Evolutionary conservation across 129 eudicot genomes (phyloP).

Genomic region (Artemisia argyi): DNA sequence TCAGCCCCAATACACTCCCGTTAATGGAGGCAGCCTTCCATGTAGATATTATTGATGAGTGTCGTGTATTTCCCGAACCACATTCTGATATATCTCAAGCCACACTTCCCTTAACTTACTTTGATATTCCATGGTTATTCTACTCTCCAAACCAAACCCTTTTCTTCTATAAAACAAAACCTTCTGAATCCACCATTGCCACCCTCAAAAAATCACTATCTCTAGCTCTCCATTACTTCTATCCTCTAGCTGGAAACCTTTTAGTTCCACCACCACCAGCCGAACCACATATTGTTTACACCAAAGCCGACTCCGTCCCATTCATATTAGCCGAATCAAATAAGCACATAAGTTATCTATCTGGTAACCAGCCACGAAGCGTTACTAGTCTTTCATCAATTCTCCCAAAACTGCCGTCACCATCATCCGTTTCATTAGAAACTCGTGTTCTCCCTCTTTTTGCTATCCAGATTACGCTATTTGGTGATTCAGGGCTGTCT

Average conservation of each 20-base stretch:
- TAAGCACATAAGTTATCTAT: conserved; percentile 21
- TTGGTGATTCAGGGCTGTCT: conserved; percentile 26
- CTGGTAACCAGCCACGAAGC: conserved; percentile 26
- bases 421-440: conserved; percentile 12
- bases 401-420: conserved; percentile 31
- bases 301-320: conserved; percentile 26
- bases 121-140: conserved; percentile 61
- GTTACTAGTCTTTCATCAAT: conserved; percentile 24
- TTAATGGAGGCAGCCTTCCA: conserved; percentile 20
- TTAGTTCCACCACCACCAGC: conserved; percentile 27
- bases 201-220: conserved; percentile 54
- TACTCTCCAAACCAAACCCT: conserved; percentile 47
- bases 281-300: conserved; percentile 33
- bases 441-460: conserved; percentile 19
- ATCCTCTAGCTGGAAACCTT: conserved; percentile 52
- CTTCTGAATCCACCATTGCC: conserved; percentile 19
- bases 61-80: conserved; percentile 42
- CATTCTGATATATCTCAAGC: conserved; percentile 23
- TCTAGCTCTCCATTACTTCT: conserved; percentile 53
- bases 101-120: conserved; percentile 45
- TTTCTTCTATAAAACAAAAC: conserved; percentile 43
- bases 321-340: conserved; percentile 39
- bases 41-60: conserved; percentile 27
- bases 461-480: conserved; percentile 38
- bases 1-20: too few species aligned